Percentiles rank a stretch among this genome's conserved stretches.
These are phyloP conservation scores for Haberlea rhodopensis DNA, from an alignment of 257 asterid genomes.

Conservation along the genomic window DNA sequence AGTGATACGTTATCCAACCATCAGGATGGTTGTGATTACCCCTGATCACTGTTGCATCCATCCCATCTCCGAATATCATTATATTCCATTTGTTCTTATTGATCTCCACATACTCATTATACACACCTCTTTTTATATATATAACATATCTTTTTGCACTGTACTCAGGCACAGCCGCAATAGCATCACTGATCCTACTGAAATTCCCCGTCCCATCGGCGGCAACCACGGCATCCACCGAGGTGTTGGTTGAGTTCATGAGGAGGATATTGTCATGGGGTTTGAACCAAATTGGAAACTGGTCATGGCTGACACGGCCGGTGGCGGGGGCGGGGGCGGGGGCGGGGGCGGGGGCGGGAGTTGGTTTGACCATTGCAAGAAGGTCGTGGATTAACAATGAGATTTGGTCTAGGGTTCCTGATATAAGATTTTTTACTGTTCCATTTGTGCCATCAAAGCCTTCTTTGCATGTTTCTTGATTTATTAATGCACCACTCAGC, in stretches of 20 bases:
- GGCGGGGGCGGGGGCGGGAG: slow-evolving; percentile 4
- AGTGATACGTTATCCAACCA: slow-evolving; percentile 50
- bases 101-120: slow-evolving; percentile 56
- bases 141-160: slow-evolving; percentile 40
- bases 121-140: slow-evolving; percentile 55
- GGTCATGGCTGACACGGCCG: not conserved
- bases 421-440: slow-evolving; percentile 22
- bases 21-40: slow-evolving; percentile 44
- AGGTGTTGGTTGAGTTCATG: slow-evolving; percentile 24
- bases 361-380: slow-evolving; percentile 33
- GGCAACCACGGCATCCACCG: slow-evolving; percentile 44
- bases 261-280: slow-evolving; percentile 35
- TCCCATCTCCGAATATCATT: slow-evolving; percentile 66
- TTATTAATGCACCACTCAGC: slow-evolving; percentile 49
- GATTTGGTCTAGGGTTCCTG: slow-evolving; percentile 31
- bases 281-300: slow-evolving; percentile 42
- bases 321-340: not conserved
- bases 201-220: slow-evolving; percentile 50
- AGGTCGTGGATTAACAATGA: slow-evolving; percentile 31
- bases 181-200: slow-evolving; percentile 43
- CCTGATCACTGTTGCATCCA: slow-evolving; percentile 46
- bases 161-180: slow-evolving; percentile 39
- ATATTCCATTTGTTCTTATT: slow-evolving; percentile 56
- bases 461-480: slow-evolving; percentile 58
- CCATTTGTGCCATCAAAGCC: slow-evolving; percentile 46